Conservation (phyloP, 2,329 filamentous ascomycete genomes). For the Clarireedia hainanense region DNA sequence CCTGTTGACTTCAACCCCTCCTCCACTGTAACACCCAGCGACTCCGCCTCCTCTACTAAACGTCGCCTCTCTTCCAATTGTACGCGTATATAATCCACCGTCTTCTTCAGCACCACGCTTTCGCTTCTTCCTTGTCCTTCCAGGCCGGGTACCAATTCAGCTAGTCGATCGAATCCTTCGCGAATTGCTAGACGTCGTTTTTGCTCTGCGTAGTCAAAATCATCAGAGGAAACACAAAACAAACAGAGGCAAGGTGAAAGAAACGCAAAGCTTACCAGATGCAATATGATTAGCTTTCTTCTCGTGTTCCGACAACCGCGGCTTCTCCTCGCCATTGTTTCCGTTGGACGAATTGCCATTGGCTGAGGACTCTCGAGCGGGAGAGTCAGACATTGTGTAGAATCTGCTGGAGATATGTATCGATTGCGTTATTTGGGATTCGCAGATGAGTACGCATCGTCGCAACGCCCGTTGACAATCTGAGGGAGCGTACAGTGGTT, state of each 20-base stretch:
- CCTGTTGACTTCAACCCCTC: constrained; percentile 15
- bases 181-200: constrained; percentile 46
- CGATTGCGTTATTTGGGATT: background rate
- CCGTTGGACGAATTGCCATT: constrained; percentile 22
- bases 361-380: constrained; percentile 19
- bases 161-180: constrained; percentile 61
- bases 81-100: constrained; percentile 45
- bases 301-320: constrained; percentile 59
- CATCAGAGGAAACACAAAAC: background rate
- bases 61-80: constrained; percentile 42
- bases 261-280: constrained; percentile 33
- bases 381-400: background rate
- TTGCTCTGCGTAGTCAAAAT: constrained; percentile 35
- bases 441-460: background rate
- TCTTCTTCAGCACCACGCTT: constrained; percentile 55
- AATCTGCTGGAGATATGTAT: background rate
- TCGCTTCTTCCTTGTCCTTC: constrained; percentile 63
- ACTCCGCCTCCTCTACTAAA: constrained; percentile 42
- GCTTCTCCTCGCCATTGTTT: constrained; percentile 40
- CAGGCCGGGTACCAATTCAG: constrained; percentile 59
- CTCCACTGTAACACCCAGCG: constrained; percentile 39
- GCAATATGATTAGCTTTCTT: constrained; percentile 70
- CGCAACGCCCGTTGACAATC: background rate
- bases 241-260: background rate
- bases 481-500: background rate